These are phyloP conservation scores for Hammondia hammondi DNA, from an alignment of 169 alveolate genomes.

Conservation along the genomic window DNA sequence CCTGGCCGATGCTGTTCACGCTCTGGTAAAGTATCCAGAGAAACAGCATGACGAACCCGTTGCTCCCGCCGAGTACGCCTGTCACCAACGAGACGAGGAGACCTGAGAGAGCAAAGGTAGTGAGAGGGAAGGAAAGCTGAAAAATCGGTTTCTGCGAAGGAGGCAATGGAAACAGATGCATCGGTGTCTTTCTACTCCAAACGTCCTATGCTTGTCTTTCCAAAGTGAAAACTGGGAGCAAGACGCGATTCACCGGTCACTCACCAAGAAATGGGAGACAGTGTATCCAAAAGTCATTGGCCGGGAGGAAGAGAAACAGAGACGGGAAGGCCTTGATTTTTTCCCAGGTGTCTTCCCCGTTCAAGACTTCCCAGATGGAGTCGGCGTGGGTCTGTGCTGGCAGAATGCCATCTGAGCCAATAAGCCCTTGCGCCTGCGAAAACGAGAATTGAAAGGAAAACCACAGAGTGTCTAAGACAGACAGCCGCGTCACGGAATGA, in stretches of 20 bases:
- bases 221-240: background rate
- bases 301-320: conserved; percentile 60
- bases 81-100: conserved; percentile 11
- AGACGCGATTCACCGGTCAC: background rate
- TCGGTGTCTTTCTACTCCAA: no score
- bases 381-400: conserved; percentile 17
- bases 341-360: conserved; percentile 50
- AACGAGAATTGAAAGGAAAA: conserved; percentile 47
- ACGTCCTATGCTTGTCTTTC: background rate
- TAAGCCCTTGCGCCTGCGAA: conserved; percentile 50
- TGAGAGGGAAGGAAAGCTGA: conserved; percentile 5
- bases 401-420: conserved; percentile 38
- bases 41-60: conserved; percentile 11
- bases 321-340: conserved; percentile 66
- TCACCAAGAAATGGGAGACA: conserved; percentile 16
- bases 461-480: conserved; percentile 20
- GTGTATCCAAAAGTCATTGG: conserved; percentile 53
- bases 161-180: background rate
- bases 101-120: background rate
- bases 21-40: conserved; percentile 65
- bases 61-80: conserved; percentile 44
- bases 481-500: background rate
- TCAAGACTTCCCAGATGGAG: background rate
- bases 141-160: background rate
- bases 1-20: conserved; percentile 62